phyloP scores from a whole-genome alignment of 768 basidiomycete genomes.

The Termitomyces sp. region DNA sequence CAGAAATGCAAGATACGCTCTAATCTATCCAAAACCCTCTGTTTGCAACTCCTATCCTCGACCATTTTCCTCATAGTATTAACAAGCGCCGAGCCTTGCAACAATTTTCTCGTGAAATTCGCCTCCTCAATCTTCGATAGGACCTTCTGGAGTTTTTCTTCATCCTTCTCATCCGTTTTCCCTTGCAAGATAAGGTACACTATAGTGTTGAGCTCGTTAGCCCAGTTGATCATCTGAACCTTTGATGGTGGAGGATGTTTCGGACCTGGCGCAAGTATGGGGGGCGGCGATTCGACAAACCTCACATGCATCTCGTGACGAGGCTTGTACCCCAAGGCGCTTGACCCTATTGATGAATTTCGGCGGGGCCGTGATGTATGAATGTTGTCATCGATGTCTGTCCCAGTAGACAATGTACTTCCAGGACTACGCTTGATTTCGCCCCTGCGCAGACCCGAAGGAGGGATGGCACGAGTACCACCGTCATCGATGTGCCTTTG shows the following conservation, averaged over 20 bases:
- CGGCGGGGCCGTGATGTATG: background rate
- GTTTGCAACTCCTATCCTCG: slow-evolving; percentile 4
- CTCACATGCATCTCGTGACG: background rate
- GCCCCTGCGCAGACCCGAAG: background rate
- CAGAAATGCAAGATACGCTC: slow-evolving; percentile 1
- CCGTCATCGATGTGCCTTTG: background rate
- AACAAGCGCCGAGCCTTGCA: slow-evolving; percentile 15
- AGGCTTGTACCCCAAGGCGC: background rate
- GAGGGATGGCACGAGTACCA: background rate
- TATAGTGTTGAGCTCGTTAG: slow-evolving; percentile 13
- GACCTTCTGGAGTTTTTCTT: slow-evolving; percentile 12
- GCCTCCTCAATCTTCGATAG: slow-evolving; percentile 9
- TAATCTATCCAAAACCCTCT: background rate
- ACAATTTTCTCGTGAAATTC: slow-evolving; percentile 14
- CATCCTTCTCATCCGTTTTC: slow-evolving; percentile 14
- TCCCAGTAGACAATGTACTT: background rate
- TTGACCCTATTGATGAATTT: background rate
- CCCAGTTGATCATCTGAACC: slow-evolving; percentile 13
- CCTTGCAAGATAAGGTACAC: slow-evolving; percentile 16
- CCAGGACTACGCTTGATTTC: background rate
- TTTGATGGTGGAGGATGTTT: background rate
- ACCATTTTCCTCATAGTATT: slow-evolving; percentile 8
- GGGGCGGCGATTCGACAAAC: background rate
- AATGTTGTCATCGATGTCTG: background rate
- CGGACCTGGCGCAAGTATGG: background rate